These are phyloP conservation scores for Solanum sitiens DNA, from an alignment of 257 asterid species.

Conservation along the genomic window DNA sequence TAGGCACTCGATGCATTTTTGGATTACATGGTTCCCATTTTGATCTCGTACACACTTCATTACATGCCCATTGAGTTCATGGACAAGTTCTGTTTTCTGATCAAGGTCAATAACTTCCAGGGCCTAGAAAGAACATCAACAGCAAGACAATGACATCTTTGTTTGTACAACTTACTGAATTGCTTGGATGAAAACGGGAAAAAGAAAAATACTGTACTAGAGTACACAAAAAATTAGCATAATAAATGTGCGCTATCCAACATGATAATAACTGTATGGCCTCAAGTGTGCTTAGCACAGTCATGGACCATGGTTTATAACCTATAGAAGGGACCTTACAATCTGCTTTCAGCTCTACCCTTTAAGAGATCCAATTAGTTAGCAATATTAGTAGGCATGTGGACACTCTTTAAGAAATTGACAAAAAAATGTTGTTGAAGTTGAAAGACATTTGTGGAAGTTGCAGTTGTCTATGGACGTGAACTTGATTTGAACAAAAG, in stretches of 20 bases:
- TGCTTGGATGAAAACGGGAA: background rate
- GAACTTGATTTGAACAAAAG: background rate
- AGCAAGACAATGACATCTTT: background rate
- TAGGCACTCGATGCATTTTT: slow-evolving; percentile 72
- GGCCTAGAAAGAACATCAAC: slow-evolving; percentile 39
- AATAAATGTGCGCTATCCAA: background rate
- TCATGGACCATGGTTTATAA: background rate
- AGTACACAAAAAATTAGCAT: background rate
- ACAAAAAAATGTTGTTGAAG: background rate
- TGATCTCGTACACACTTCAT: slow-evolving; percentile 85
- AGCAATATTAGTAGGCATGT: background rate
- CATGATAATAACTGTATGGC: background rate
- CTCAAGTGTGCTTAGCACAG: background rate
- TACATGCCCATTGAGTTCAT: slow-evolving; percentile 77
- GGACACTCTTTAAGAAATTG: background rate
- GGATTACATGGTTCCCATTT: slow-evolving; percentile 90
- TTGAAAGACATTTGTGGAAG: background rate
- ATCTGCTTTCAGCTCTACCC: background rate
- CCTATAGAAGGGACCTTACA: background rate
- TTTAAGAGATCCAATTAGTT: background rate
- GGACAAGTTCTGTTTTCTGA: slow-evolving; percentile 59
- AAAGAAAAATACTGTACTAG: background rate
- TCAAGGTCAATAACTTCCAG: slow-evolving; percentile 69
- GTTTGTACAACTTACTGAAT: background rate
- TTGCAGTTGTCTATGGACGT: background rate